Percentiles rank a stretch among this genome's conserved stretches.
These are phyloP conservation scores for Ogataea methylovora DNA, from an alignment of 805 yeast genomes.

Conservation along the genomic window DNA sequence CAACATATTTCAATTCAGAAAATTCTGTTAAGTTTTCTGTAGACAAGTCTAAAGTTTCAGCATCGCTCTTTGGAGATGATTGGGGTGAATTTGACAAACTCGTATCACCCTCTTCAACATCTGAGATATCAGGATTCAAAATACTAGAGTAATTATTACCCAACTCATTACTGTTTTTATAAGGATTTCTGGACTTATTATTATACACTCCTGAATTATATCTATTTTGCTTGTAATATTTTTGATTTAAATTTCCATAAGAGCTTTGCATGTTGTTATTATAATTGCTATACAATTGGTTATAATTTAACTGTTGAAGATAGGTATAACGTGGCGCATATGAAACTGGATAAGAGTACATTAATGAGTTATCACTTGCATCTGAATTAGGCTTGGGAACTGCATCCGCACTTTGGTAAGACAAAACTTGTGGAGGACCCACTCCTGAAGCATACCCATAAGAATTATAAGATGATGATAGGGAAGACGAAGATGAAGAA, in stretches of 20 bases:
- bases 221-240: neutral
- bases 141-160: constrained; percentile 21
- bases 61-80: constrained; percentile 3
- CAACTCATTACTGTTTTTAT: constrained; percentile 5
- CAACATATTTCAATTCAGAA: constrained; percentile 25
- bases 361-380: no score
- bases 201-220: neutral
- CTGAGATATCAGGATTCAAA: constrained; percentile 13
- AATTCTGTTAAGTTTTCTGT: constrained; percentile 16
- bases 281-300: neutral
- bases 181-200: constrained; percentile 2
- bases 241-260: neutral
- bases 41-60: constrained; percentile 18
- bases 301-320: no score
- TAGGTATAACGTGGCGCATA: no score
- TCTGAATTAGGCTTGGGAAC: no score
- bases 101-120: constrained; percentile 3
- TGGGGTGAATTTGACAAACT: neutral
- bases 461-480: no score
- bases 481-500: no score
- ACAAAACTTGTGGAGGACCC: no score
- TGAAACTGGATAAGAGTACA: no score
- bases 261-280: neutral
- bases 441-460: no score
- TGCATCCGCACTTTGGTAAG: no score